Conservation (phyloP, 1,284 basidiomycete genomes). For the Schizopora paradoxa region DNA sequence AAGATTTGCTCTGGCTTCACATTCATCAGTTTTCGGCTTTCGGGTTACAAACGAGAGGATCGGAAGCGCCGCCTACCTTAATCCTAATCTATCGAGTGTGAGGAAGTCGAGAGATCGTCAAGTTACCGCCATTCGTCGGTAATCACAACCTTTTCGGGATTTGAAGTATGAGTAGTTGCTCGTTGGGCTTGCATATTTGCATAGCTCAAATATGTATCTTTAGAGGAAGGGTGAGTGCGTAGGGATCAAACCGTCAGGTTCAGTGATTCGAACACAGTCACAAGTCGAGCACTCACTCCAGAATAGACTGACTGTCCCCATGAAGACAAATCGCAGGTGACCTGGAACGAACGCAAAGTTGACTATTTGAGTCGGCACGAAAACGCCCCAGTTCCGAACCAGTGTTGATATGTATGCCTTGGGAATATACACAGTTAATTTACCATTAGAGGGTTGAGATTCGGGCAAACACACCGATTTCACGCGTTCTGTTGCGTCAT, state of each 20-base stretch:
- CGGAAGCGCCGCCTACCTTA: too few relatives aligned
- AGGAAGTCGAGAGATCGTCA: too few relatives aligned
- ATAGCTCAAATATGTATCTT: slow-evolving; percentile 22
- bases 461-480: slow-evolving; percentile 43
- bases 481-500: slow-evolving; percentile 52
- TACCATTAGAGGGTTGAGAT: not conserved
- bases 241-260: slow-evolving; percentile 21
- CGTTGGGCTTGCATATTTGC: slow-evolving; percentile 15
- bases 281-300: slow-evolving; percentile 61
- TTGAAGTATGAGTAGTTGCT: too few relatives aligned
- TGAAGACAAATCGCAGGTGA: slow-evolving; percentile 73
- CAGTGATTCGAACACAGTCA: slow-evolving; percentile 8
- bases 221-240: not conserved
- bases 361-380: slow-evolving; percentile 74
- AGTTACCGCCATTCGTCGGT: too few relatives aligned
- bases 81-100: too few relatives aligned
- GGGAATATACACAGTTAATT: not conserved
- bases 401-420: slow-evolving; percentile 67
- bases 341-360: slow-evolving; percentile 79
- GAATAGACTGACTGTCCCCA: slow-evolving; percentile 77
- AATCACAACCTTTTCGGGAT: too few relatives aligned
- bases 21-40: too few relatives aligned
- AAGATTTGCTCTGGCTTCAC: too few relatives aligned
- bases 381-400: slow-evolving; percentile 74
- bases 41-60: too few relatives aligned